Evolutionary conservation across 805 yeast genomes (phyloP), one percentile per base, ranked within the genome.

Genomic region (Candida montana): DNA sequence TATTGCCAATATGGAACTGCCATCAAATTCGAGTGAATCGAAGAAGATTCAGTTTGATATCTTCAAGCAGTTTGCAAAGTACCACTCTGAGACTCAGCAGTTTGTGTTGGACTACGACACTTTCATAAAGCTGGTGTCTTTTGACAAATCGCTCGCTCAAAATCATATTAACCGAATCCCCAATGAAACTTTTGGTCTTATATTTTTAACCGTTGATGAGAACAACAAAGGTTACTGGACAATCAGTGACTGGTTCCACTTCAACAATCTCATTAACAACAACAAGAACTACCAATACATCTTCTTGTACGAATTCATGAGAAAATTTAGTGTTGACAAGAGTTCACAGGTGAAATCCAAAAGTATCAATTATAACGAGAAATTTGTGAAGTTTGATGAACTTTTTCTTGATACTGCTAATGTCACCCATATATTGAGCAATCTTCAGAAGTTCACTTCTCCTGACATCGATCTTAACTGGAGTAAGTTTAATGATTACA

Each of bases 161-260:
- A 39, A 39, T 23, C 41, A 44, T 9, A 33, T 44, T 51, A 71
- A 72, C 48, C 71, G 70, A 50, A 70, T 80, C 39, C 72, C 79
- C 13, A 65, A 75, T 11, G 71, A 78, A 48, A 72, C 83, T 4
- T 78, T 77, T 59, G 84, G 83, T 6, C 71, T 90, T 46, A 77
- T 91, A 37, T 91, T 84, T 58, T 69, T 83, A 42, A 79, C 88
- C 21, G 87, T 95, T 13, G 98, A 91, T 64, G 76, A 76, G 44
- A 69, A 72, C 31, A 68, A 72, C 42, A 76, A 77, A 50, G 97
- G 96, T 7, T 79, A 71, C 45, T 69, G 87, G 37, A 71, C 76
- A 21, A 67, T 79, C 37, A 60, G 68, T 20, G 96, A 91, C 58
- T 91, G 95, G 83, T 64, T 76, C 38, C 72, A 73, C 33, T 85